Conservation (phyloP, 306 rosid genomes). For the Clitoria ternatea region DNA sequence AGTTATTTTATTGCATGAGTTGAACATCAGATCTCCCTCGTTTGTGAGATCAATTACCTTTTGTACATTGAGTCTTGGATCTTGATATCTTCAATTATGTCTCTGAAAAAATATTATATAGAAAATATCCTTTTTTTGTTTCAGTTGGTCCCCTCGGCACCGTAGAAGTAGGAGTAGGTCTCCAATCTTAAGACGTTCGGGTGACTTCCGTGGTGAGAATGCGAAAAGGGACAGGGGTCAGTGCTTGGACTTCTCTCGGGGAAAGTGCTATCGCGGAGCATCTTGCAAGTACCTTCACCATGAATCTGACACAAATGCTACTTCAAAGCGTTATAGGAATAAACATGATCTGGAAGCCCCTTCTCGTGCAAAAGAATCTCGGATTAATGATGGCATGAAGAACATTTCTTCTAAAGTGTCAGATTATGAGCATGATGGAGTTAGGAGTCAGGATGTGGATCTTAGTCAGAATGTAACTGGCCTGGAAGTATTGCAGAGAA, state of each 20-base stretch:
- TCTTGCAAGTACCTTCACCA: constrained; percentile 73
- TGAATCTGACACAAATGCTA: constrained; percentile 55
- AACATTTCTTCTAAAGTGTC: constrained; percentile 30
- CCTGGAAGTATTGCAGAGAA: constrained; percentile 36
- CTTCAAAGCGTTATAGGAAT: constrained; percentile 54
- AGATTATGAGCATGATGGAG: constrained; percentile 37
- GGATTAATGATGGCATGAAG: constrained; percentile 34
- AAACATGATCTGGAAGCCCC: constrained; percentile 47
- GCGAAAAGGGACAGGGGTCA: constrained; percentile 57
- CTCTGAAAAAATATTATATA: constrained; percentile 3
- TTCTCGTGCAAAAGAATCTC: constrained; percentile 31
- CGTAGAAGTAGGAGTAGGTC: constrained; percentile 89
- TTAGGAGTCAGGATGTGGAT: constrained; percentile 41
- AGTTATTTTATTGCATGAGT: constrained; percentile 16
- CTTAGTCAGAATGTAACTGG: constrained; percentile 32
- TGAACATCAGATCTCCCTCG: constrained; percentile 13
- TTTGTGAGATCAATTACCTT: constrained; percentile 5
- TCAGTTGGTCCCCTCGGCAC: constrained; percentile 72
- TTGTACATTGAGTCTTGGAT: not conserved
- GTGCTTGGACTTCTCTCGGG: constrained; percentile 70
- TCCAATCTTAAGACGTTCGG: constrained; percentile 58
- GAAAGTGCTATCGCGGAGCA: constrained; percentile 82
- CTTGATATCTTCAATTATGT: constrained; percentile 1
- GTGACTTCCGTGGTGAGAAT: constrained; percentile 50
- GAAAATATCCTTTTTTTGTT: constrained; percentile 32